Base-by-base conservation (phyloP, 2,329 filamentous ascomycete species). In the Calonectria fujianensis region DNA sequence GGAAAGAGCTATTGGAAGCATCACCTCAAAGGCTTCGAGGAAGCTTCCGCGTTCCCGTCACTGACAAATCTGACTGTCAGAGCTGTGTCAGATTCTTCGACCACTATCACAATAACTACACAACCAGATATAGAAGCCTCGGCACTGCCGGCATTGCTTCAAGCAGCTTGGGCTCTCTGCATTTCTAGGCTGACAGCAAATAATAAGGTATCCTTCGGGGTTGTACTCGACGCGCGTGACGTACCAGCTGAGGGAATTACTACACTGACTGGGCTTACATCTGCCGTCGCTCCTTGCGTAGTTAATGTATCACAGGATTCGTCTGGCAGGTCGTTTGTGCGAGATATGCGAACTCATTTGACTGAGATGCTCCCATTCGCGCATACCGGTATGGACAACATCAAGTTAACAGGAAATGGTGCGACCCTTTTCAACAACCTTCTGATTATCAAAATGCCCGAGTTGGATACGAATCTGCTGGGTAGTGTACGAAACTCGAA, bases 341-440 rank as follows among this genome's bases (percentile, higher is more conserved):
- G 59, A 39, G 35, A 63, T 63, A 27, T 63, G 39, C 59, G 45
- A 37, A 41, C 37, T 63, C 59, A 63, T 63, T 45, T 63, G 59
- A 63, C 59, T 63, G 37, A 63, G 59, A 63, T 63, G 59, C 39
- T 63, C 35, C 59, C 59, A 41, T 63, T 63, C 45, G 59, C 59
- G 37, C 59, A 63, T 63, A 63, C 59, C 59, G 59, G 59, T 63
- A 63, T 63, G 59, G 35, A 63, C 59, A 63, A 63, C 59, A 63
- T 63, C 32, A 63, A 41, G 37, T 63, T 37, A 41, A 63, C 59
- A 45, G 59, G 59, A 24, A 63, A 41, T 45, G 31, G 59, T 41
- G 59, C 59, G 14, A 18, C 59, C 59, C 39, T 63, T 63, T 63
- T 63, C 37, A 63, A 45, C 59, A 63, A 63, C 59, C 59, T 63